Percentiles rank a stretch among this genome's conserved stretches.
These are phyloP conservation scores for Entomophthora muscae DNA, from an alignment of 371 early-diverging fungal genomes.

Conservation along the genomic window DNA sequence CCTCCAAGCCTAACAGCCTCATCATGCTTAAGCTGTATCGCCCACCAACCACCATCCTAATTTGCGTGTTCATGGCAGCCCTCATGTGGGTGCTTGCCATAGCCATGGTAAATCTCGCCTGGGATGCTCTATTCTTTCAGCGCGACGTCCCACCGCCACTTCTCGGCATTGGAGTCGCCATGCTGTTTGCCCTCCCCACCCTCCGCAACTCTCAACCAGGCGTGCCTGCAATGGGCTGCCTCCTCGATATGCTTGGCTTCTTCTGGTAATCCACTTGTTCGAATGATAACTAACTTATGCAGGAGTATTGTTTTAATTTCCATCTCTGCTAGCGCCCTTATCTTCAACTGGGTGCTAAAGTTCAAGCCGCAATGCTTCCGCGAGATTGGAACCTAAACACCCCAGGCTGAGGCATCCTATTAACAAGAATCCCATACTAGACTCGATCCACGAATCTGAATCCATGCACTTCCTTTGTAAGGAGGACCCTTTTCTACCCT, in stretches of 20 bases:
- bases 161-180: constrained; percentile 17
- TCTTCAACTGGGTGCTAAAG: background rate
- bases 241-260: constrained; percentile 17
- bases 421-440: no score
- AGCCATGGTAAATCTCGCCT: constrained; percentile 15
- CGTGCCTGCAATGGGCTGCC: constrained; percentile 23
- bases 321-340: background rate
- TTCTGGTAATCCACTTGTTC: constrained; percentile 12
- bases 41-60: constrained; percentile 16
- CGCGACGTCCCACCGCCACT: constrained; percentile 15
- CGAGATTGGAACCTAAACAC: no score
- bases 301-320: constrained; percentile 8
- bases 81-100: constrained; percentile 25
- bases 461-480: no score
- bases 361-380: no score
- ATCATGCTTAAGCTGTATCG: constrained; percentile 11
- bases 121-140: constrained; percentile 13
- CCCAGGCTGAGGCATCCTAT: no score
- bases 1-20: background rate
- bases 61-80: constrained; percentile 17
- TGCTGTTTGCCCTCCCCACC: constrained; percentile 19
- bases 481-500: no score
- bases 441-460: no score
- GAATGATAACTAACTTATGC: no score
- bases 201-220: constrained; percentile 22